Percentiles rank a stretch among this genome's conserved stretches.
Conservation (phyloP, 225 moss, liverwort and hornwort genomes). For the Bryoerythrophyllum caledonicum region DNA sequence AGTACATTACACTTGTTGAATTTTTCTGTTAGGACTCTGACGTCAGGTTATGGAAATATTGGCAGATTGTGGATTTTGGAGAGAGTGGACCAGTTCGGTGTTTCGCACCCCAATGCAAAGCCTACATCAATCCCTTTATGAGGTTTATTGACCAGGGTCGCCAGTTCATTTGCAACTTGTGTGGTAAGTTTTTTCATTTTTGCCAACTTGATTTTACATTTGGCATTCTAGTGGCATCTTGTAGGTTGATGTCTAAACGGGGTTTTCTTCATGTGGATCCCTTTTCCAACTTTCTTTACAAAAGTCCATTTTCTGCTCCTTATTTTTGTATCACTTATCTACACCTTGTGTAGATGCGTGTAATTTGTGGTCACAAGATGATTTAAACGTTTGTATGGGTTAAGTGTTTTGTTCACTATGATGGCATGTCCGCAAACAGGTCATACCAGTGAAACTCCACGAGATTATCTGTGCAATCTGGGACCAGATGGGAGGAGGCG, state of each 20-base stretch:
- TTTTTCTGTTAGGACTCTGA: conserved; percentile 11
- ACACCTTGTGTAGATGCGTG: neutral
- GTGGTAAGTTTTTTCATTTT: conserved; percentile 54
- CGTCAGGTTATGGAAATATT: neutral
- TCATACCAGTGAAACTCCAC: conserved; percentile 89
- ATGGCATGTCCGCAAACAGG: conserved; percentile 46
- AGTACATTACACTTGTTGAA: neutral
- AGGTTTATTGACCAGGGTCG: conserved; percentile 94
- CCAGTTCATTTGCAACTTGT: conserved; percentile 76
- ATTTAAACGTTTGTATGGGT: neutral
- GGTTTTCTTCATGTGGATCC: neutral
- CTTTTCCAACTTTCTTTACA: neutral
- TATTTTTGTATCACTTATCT: neutral
- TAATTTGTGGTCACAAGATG: neutral
- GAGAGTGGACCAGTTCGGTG: conserved; percentile 98
- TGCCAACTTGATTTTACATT: neutral
- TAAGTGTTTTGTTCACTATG: conserved; percentile 7
- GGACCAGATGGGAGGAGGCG: conserved; percentile 97
- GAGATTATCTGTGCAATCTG: conserved; percentile 94
- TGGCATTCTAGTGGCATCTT: neutral
- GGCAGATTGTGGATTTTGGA: conserved; percentile 96
- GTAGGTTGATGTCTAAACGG: neutral
- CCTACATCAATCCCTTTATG: conserved; percentile 94
- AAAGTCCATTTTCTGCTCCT: neutral
- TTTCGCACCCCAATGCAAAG: conserved; percentile 83